phyloP scores from a whole-genome alignment of 495 filamentous ascomycete species.

The Elaphomyces granulatus region DNA sequence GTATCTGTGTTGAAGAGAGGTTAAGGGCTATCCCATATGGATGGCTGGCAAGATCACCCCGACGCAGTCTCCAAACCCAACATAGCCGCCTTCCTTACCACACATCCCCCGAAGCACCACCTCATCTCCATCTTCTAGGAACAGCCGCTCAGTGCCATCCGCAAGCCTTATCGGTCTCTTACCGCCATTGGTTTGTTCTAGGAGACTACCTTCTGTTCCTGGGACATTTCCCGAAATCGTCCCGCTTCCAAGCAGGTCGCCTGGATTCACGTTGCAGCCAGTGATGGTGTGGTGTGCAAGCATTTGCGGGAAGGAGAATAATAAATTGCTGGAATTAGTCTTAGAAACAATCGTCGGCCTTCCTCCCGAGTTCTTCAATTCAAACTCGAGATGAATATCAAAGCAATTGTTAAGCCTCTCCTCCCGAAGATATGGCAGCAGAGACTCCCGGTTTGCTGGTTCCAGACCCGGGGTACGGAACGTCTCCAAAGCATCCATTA shows the following conservation, averaged over 20 bases:
- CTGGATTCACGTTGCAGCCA: constrained; percentile 67
- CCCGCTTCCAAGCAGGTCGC: constrained; percentile 77
- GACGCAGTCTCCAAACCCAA: constrained; percentile 61
- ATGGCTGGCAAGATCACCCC: constrained; percentile 41
- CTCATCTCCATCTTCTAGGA: constrained; percentile 75
- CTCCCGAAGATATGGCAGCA: constrained; percentile 61
- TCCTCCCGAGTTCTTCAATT: constrained; percentile 52
- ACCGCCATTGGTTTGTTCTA: constrained; percentile 60
- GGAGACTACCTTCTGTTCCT: constrained; percentile 52
- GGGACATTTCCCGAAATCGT: constrained; percentile 67
- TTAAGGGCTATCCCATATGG: too few species aligned
- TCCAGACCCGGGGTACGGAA: constrained; percentile 45
- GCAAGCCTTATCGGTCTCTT: constrained; percentile 52
- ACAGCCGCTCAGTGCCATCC: constrained; percentile 50
- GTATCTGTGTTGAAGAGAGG: too few species aligned
- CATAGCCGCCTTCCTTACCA: constrained; percentile 40
- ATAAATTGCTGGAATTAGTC: constrained; percentile 54
- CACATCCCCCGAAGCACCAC: constrained; percentile 56
- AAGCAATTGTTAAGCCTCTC: constrained; percentile 46
- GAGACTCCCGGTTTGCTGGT: constrained; percentile 39
- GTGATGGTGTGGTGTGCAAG: constrained; percentile 79
- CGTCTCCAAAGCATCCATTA: constrained; percentile 69
- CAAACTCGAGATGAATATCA: constrained; percentile 62
- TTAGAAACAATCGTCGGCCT: constrained; percentile 47
- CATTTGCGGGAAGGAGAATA: constrained; percentile 94